Conservation (phyloP, 2,329 filamentous ascomycete species). For the Claviceps monticola region DNA sequence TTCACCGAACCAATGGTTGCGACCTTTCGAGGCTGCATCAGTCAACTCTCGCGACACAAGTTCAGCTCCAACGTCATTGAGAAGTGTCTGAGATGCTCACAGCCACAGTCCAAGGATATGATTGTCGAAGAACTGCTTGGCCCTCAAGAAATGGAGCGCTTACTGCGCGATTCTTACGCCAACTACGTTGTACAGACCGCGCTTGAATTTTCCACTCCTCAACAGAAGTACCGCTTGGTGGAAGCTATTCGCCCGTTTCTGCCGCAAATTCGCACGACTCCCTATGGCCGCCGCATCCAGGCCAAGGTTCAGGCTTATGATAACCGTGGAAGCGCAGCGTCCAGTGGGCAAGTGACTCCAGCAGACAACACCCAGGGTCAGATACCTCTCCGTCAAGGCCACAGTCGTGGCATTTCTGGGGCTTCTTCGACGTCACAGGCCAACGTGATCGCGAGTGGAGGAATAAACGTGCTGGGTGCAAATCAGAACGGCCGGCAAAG, state of each 20-base stretch:
- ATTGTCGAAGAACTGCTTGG: constrained; percentile 72
- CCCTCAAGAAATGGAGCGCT: constrained; percentile 67
- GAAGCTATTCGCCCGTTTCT: constrained; percentile 78
- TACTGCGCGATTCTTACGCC: constrained; percentile 83
- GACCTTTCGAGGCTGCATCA: constrained; percentile 64
- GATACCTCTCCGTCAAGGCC: constrained; percentile 32
- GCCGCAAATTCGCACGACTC: constrained; percentile 73
- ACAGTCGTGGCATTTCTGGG: constrained; percentile 29
- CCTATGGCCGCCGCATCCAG: constrained; percentile 86
- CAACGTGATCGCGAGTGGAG: constrained; percentile 15
- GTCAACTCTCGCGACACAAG: constrained; percentile 75
- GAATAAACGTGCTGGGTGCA: constrained; percentile 8
- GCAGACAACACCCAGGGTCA: constrained; percentile 41
- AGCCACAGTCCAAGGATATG: constrained; percentile 57
- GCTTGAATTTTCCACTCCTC: constrained; percentile 65
- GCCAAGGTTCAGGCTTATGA: constrained; percentile 65
- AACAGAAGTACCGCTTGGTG: constrained; percentile 61
- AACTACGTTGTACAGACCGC: constrained; percentile 99
- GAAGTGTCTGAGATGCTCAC: constrained; percentile 81
- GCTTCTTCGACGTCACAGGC: constrained; percentile 22
- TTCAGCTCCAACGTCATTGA: constrained; percentile 99
- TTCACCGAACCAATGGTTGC: constrained; percentile 84
- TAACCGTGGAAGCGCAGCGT: constrained; percentile 27
- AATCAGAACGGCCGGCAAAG: constrained; percentile 18
- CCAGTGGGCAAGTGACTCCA: constrained; percentile 37